Evolutionary conservation across 768 basidiomycete genomes (phyloP).

Genomic region (Nidularia pulvinata): DNA sequence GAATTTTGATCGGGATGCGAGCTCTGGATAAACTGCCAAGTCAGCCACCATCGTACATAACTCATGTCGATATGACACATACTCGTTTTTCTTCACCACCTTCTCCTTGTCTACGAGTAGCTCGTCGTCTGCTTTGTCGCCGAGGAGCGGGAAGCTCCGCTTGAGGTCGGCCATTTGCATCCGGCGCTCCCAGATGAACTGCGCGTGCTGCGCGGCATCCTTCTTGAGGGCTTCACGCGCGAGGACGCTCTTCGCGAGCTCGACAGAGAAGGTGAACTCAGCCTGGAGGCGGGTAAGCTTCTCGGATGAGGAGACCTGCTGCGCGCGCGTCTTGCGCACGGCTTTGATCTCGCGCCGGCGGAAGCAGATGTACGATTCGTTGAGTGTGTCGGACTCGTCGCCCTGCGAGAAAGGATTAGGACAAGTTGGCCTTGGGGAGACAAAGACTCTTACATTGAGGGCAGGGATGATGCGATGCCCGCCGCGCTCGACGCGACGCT

Average conservation of each 20-base stretch:
- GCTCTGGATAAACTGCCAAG: neutral
- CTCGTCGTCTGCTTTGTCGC: slow-evolving; percentile 70
- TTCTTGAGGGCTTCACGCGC: slow-evolving; percentile 79
- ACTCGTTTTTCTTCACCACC: slow-evolving; percentile 57
- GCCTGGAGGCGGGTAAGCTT: slow-evolving; percentile 79
- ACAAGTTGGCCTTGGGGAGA: neutral
- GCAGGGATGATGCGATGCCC: slow-evolving; percentile 87
- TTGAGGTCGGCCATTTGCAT: slow-evolving; percentile 78
- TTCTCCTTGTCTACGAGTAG: slow-evolving; percentile 72
- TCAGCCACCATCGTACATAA: neutral
- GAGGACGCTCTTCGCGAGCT: slow-evolving; percentile 70
- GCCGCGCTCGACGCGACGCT: slow-evolving; percentile 74
- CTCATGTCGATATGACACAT: slow-evolving; percentile 11
- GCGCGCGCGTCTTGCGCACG: slow-evolving; percentile 91
- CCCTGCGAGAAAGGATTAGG: slow-evolving; percentile 38
- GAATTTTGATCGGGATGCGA: slow-evolving; percentile 52
- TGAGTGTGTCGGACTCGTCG: slow-evolving; percentile 87
- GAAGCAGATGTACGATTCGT: slow-evolving; percentile 98
- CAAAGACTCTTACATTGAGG: slow-evolving; percentile 68
- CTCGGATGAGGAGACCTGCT: slow-evolving; percentile 88
- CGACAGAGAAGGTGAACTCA: slow-evolving; percentile 73
- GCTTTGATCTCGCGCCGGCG: slow-evolving; percentile 93
- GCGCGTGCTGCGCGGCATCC: slow-evolving; percentile 54
- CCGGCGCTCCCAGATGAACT: slow-evolving; percentile 79
- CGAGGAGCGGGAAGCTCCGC: slow-evolving; percentile 63